Evolutionary conservation across 179 eudicot genomes (phyloP).

Genomic region (Carnegiea gigantea): DNA sequence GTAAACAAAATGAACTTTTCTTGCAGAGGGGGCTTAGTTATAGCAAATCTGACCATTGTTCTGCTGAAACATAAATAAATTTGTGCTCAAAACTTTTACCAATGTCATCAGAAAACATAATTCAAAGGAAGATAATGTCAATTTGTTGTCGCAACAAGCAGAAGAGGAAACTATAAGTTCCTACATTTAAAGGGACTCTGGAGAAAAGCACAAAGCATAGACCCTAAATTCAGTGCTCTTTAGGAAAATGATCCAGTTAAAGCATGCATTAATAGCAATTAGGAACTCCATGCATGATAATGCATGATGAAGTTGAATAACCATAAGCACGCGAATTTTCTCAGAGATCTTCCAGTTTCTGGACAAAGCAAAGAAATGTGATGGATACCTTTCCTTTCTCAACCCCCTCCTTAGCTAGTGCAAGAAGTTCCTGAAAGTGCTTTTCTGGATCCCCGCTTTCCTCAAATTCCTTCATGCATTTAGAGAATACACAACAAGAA

Average conservation of each 20-base stretch:
- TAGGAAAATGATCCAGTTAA: background rate
- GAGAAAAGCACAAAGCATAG: background rate
- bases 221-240: background rate
- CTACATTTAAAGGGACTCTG: background rate
- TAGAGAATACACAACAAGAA: background rate
- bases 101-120: too few species aligned
- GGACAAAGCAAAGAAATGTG: background rate
- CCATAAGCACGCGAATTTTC: background rate
- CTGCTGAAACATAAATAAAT: too few species aligned
- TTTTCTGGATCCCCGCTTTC: slow-evolving; percentile 92
- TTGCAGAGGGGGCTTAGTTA: too few species aligned
- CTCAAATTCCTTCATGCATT: slow-evolving; percentile 72
- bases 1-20: too few species aligned
- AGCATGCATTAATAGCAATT: background rate
- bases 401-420: slow-evolving; percentile 82
- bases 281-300: background rate
- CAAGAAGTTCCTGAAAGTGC: slow-evolving; percentile 78
- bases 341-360: background rate
- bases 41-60: too few species aligned
- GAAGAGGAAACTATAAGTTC: background rate
- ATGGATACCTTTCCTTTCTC: slow-evolving; percentile 87
- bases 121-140: background rate
- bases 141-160: background rate
- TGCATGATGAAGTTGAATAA: slow-evolving; percentile 5
- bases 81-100: too few species aligned